Evolutionary conservation across 2,329 filamentous ascomycete genomes (phyloP), one percentile per base, ranked within the genome.

Genomic region (Dactylellina leptospora): DNA sequence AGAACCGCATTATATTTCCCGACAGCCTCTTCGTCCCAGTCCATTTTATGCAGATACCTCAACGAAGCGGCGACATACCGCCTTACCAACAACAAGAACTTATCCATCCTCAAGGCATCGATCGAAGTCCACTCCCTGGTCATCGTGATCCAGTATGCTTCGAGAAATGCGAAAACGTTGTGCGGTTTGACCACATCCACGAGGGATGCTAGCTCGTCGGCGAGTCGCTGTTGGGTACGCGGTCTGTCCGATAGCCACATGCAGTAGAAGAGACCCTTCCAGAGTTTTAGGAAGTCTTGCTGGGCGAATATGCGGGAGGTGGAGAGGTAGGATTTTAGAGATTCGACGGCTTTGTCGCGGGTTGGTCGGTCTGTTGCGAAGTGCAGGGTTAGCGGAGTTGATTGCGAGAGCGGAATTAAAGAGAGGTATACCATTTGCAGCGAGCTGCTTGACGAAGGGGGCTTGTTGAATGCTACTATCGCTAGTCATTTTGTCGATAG

Each of bases 211-310:
- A 97, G 88, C 74, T 93, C 88, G 75, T 84, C 82, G 76, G 90
- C 90, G 47, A 97, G 89, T 44, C 86, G 86, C 83, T 96, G 92
- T 82, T 97, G 93, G 1, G 90, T 88, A n/a, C 88, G 82, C 9
- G 92, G 89, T 50, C 92, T 90, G 83, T 97, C 93, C 80, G 89
- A 92, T 88, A 96, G 95, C 89, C 92, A 97, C 77, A 95, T 86
- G 78, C 68, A 87, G 84, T 92, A 97, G 83, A 95, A 97, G 18
- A 97, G 86, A 3, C 92, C 93, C 79, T 96, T 96, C 92, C 92
- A 96, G 75, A 97, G 85, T 82, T 96, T 96, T 72, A 93, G 83
- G 53, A 91, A 83, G 75, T 96, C 92, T 75, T 90, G 80, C 40
- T 86, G 82, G 16, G 86, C 82, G 73, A 97, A 86, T 59, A 84